phyloP scores from a whole-genome alignment of 495 filamentous ascomycete species.

The Ramalina intermedia region DNA sequence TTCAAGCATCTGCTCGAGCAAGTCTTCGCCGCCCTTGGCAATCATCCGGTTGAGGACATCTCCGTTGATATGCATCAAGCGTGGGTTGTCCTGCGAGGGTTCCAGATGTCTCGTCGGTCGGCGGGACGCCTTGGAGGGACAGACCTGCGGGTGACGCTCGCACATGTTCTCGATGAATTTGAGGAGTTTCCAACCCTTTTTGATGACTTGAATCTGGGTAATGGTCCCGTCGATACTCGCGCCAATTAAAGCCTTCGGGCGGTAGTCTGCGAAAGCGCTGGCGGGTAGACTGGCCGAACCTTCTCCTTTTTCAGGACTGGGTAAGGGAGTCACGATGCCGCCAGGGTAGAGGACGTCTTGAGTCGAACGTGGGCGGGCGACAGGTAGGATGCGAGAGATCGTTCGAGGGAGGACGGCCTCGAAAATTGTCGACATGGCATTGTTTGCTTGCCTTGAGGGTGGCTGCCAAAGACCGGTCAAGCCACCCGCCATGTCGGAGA shows the following conservation, averaged over 20 bases:
- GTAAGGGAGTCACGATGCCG: conserved; percentile 13
- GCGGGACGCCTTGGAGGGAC: conserved; percentile 22
- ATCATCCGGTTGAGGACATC: conserved; percentile 46
- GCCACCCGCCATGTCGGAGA: conserved; percentile 24
- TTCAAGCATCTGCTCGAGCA: conserved; percentile 28
- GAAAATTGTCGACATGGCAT: conserved; percentile 32
- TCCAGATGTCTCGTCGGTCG: conserved; percentile 18
- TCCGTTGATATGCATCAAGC: conserved; percentile 51
- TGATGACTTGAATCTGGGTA: conserved; percentile 43
- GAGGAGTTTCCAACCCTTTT: conserved; percentile 43
- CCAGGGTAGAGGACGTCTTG: conserved; percentile 6
- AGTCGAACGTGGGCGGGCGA: conserved; percentile 30
- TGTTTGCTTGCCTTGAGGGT: conserved; percentile 22
- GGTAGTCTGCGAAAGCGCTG: neutral
- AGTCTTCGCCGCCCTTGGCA: conserved; percentile 27
- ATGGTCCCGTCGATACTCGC: conserved; percentile 51
- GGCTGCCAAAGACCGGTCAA: conserved; percentile 36
- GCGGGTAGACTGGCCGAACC: neutral
- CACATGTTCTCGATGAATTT: conserved; percentile 48
- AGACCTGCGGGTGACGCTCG: conserved; percentile 23
- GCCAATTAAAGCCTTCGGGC: conserved; percentile 38
- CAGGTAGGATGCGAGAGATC: conserved; percentile 31
- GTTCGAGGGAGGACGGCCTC: conserved; percentile 34
- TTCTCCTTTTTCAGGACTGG: conserved; percentile 10
- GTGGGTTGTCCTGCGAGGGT: conserved; percentile 17